Evolutionary conservation across 2,329 filamentous ascomycete species (phyloP), one percentile per base, ranked within the genome.

Genomic region (Fusarium veterinarium): DNA sequence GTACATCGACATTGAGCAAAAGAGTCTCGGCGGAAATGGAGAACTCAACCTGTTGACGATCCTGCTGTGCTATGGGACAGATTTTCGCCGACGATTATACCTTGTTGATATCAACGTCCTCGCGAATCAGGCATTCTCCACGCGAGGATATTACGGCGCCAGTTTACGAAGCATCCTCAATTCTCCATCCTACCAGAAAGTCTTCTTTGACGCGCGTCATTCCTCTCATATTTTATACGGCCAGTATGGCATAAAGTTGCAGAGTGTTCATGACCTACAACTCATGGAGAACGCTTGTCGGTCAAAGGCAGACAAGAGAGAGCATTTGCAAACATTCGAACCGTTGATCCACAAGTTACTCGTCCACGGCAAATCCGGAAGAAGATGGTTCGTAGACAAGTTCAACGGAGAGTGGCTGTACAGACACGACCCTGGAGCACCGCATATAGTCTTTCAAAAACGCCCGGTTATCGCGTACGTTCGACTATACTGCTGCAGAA

Each of bases 331-430:
- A 4, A 13, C 1, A 0, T 35, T 52, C 7, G 49, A 52, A 0
- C 14, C 33, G 7, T 2, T 37, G 5, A 19, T 38, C 8, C 5
- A 37, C 7, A 28, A 5, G 6, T 14, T 16, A 1, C 28, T 48
- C 8, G 2, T 3, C 3, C 5, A 5, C 16, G 30, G 46, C 0
- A 8, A 1, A 8, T 4, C 3, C 14, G 19, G 49, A 5, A 37
- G 20, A 12, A 1, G 19, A 7, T 53, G 49, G 49, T 5, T 53
- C 2, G 5, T 53, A 3, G 19, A n/a, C 2, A 53, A n/a, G 33
- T 38, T n/a, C 49, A 53, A 53, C 11, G 49, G 49, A 2, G 25
- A 53, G 25, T 53, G 49, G 49, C 3, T 4, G 1, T 17, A 40
- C 20, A 12, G 8, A 9, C 5, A 25, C 8, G 1, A 9, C 9